Base-by-base conservation (phyloP, 352 stramenopile genomes). In the Globisporangium splendens region DNA sequence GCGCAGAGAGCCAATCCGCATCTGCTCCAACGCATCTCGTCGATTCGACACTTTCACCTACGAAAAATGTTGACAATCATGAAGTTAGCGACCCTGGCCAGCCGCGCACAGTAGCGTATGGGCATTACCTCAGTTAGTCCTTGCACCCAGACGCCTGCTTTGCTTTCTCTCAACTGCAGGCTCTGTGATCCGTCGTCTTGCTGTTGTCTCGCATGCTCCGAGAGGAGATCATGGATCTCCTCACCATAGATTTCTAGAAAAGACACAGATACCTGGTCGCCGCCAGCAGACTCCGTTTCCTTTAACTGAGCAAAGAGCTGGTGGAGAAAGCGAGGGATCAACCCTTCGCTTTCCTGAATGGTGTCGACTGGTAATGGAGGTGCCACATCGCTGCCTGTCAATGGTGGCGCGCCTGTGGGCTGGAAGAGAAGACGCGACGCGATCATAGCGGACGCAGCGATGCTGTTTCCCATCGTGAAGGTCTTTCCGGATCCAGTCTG, bases 171-270 rank as follows among this genome's bases (percentile, higher is more conserved):
- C 28, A 95, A 65, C 54, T 91, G 82, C 33, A 95, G 62, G 10
- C 62, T 77, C 31, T 91, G 81, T 0, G 65, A 63, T 8, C 62
- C 56, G 46, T 72, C 66, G 35, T 64, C 62, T 3, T 62, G 63
- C 35, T 68, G 61, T 13, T 48, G 22, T n/a, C 68, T 66, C n/a
- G 63, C 15, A 10, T 68, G 72, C 46, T 94, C 48, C 20, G 38
- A 73, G 1, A 99, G 69, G 31, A 99, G 66, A 69, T 99, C 96
- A 59, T 96, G 88, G 53, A 99, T 97, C 58, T 99, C 95, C 73
- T 99, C 95, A 20, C 95, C 95, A 47, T 99, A 99, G 15, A 99
- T 98, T 72, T 99, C 97, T 6, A 99, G 75, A 62, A 93, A 96
- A 3, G 86, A 96, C n/a, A 94, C 86, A 0, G 78, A 88, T 3